A percentile compares a stretch with the other conserved stretches of the same genome.
Evolutionary conservation across 805 yeast species (phyloP).

Genomic region (Kregervanrija pseudodelftensis): DNA sequence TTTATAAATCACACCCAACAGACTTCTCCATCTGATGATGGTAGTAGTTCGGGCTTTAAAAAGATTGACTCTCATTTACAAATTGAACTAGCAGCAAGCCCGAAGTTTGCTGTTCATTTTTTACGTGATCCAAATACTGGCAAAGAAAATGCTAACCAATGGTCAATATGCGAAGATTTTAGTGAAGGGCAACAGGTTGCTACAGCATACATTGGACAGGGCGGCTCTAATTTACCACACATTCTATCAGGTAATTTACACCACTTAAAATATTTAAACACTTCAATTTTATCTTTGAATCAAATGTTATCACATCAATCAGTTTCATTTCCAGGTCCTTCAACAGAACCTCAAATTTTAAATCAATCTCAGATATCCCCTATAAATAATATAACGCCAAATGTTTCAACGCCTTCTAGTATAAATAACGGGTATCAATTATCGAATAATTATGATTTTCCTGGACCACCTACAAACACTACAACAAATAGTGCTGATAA

Average conservation of each 20-base stretch:
- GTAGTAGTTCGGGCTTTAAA: slow-evolving; percentile 15
- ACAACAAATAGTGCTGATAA: slow-evolving; percentile 29
- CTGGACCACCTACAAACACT: slow-evolving; percentile 32
- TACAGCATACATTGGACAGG: slow-evolving; percentile 50
- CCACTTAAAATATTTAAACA: slow-evolving; percentile 27
- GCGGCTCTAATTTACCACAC: slow-evolving; percentile 62
- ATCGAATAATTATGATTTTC: too few relatives aligned
- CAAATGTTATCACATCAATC: slow-evolving; percentile 15
- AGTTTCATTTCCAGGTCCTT: slow-evolving; percentile 29
- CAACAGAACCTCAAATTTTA: slow-evolving; percentile 33
- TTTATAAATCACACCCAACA: slow-evolving; percentile 35
- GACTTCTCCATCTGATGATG: slow-evolving; percentile 8
- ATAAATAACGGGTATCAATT: too few relatives aligned
- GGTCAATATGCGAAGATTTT: slow-evolving; percentile 81
- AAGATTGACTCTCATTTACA: slow-evolving; percentile 34
- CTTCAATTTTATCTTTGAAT: slow-evolving; percentile 24
- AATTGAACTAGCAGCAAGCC: slow-evolving; percentile 41
- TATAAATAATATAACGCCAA: slow-evolving; percentile 25
- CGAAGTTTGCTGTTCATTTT: slow-evolving; percentile 74
- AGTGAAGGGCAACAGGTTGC: slow-evolving; percentile 79
- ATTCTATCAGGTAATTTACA: slow-evolving; percentile 49
- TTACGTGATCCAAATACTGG: slow-evolving; percentile 40
- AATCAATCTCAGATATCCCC: slow-evolving; percentile 39
- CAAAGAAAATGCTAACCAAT: slow-evolving; percentile 49
- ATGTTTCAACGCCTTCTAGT: too few relatives aligned